Conservation (phyloP, 495 filamentous ascomycete genomes). For the Hyaloscypha bicolor region DNA sequence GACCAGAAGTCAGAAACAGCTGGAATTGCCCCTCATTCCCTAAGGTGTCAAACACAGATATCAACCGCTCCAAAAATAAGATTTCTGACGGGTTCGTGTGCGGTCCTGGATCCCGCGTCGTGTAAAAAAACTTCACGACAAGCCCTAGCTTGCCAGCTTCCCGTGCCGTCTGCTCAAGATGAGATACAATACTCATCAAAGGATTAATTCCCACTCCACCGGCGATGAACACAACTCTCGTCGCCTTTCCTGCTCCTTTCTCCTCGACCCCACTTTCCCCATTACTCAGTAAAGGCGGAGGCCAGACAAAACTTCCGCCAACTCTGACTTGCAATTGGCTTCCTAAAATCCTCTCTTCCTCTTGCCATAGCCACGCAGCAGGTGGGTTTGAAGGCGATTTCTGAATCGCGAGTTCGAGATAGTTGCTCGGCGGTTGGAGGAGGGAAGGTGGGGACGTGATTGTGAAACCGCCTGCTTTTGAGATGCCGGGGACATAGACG, state of each 20-base stretch:
- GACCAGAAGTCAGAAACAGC: conserved; percentile 29
- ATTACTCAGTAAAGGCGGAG: conserved; percentile 51
- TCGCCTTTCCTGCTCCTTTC: conserved; percentile 36
- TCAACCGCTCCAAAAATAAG: conserved; percentile 49
- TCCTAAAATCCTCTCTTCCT: conserved; percentile 54
- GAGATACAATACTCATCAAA: conserved; percentile 49
- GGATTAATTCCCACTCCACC: conserved; percentile 87
- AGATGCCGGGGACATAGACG: conserved; percentile 66
- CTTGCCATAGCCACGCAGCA: conserved; percentile 76
- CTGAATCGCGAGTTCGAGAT: conserved; percentile 76
- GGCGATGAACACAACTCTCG: conserved; percentile 71
- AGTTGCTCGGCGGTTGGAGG: conserved; percentile 38
- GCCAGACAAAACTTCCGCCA: conserved; percentile 81
- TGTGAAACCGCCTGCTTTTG: conserved; percentile 80
- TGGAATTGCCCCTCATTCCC: conserved; percentile 24
- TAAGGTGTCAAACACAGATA: conserved; percentile 34
- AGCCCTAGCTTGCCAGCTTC: conserved; percentile 40
- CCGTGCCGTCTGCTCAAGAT: conserved; percentile 30
- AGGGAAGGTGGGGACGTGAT: conserved; percentile 73
- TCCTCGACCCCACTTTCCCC: too few species aligned
- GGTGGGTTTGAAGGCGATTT: conserved; percentile 65
- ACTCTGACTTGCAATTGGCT: conserved; percentile 65
- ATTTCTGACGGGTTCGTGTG: conserved; percentile 30
- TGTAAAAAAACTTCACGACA: conserved; percentile 39
- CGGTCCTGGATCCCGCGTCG: conserved; percentile 11